A percentile compares a stretch with the other conserved stretches of the same genome.
Conservation (phyloP, 1,139 yeast species). For the Yueomyces sp. region DNA sequence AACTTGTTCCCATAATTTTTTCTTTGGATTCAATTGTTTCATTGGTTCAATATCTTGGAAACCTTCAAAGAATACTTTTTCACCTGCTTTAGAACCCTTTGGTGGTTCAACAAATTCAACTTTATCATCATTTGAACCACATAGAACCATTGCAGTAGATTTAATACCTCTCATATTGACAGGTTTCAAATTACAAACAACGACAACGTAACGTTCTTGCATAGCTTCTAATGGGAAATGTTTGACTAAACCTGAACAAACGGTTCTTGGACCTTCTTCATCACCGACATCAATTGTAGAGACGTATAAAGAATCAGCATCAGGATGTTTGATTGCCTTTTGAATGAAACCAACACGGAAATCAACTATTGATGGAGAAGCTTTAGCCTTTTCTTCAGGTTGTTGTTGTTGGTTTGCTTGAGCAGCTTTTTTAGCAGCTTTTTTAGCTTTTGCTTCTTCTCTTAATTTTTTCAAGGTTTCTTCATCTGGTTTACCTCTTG, state of each 20-base stretch:
- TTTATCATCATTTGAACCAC: constrained; percentile 58
- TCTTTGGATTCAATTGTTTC: constrained; percentile 91
- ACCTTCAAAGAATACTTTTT: constrained; percentile 88
- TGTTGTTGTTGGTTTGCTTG: constrained; percentile 42
- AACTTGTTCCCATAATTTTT: constrained; percentile 92
- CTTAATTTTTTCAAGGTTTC: constrained; percentile 50
- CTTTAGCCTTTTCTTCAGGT: constrained; percentile 42
- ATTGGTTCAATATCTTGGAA: constrained; percentile 74
- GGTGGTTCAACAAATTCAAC: constrained; percentile 97
- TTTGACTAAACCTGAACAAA: constrained; percentile 87
- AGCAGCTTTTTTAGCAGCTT: constrained; percentile 60
- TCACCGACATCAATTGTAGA: constrained; percentile 97
- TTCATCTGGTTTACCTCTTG: constrained; percentile 40
- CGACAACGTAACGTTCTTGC: constrained; percentile 72
- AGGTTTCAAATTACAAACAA: constrained; percentile 81
- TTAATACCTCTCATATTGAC: constrained; percentile 91
- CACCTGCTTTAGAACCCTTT: constrained; percentile 89
- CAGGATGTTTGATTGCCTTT: constrained; percentile 94
- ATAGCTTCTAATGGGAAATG: constrained; percentile 67
- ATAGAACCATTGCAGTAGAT: constrained; percentile 91
- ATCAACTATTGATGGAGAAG: constrained; percentile 77
- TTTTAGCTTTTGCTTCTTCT: constrained; percentile 58
- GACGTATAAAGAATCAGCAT: constrained; percentile 91
- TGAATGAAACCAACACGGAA: constrained; percentile 94
- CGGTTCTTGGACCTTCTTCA: constrained; percentile 93